Conservation (phyloP, 164 flowering plant species). For the Cinnamomum chago region DNA sequence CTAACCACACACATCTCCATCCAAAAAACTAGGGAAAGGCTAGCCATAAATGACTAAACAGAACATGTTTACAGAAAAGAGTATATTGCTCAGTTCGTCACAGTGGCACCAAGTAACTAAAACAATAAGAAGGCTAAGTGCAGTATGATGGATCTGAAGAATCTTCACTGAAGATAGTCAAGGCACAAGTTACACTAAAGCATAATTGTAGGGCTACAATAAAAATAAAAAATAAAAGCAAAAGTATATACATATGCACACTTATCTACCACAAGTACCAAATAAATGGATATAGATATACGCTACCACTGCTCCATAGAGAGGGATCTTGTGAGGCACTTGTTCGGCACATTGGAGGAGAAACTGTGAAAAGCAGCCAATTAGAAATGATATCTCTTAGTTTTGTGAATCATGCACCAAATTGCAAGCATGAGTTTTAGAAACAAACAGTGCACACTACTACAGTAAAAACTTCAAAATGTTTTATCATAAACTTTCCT, state of each 20-base stretch:
- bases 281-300: constrained; percentile 1
- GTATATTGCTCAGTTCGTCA: neutral
- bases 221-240: neutral
- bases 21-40: neutral
- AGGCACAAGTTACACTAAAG: neutral
- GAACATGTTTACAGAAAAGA: neutral
- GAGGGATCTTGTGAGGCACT: constrained; percentile 92
- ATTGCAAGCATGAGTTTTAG: neutral
- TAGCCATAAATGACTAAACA: neutral
- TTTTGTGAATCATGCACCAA: neutral
- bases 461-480: neutral
- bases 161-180: neutral
- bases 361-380: constrained; percentile 46
- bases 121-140: neutral
- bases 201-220: neutral
- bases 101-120: neutral
- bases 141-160: neutral
- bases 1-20: neutral
- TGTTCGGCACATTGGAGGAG: constrained; percentile 86
- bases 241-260: neutral
- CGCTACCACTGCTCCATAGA: constrained; percentile 86
- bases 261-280: neutral
- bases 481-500: neutral
- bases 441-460: neutral
- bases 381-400: neutral